Evolutionary conservation across 176 grass and related monocot genomes (phyloP), one percentile per base, ranked within the genome.

Genomic region (Thalia dealbata): DNA sequence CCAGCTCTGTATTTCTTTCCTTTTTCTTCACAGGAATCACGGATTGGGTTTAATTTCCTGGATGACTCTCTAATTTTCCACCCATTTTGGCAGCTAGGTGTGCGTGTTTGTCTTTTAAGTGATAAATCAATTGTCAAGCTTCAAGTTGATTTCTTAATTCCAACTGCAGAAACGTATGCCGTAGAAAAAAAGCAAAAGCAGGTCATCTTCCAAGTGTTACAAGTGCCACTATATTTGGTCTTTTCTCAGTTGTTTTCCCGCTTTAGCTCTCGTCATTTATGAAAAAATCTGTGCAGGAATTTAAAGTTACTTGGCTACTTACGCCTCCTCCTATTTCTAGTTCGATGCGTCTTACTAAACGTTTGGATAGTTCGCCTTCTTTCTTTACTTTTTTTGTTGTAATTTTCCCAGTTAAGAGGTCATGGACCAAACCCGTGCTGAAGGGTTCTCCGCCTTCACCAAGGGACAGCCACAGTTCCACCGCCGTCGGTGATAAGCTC

Each of bases 381-480:
- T 10, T 11, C 10, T 43, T 9, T 23, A 10, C 21, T 64, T 12
- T 64, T 30, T 30, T 64, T 52, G 13, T 19, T 70, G 1, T 48
- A 12, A 61, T 6, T 48, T 44, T 22, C 38, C 19, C 73, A 82
- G 80, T 50, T 45, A 61, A 32, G 14, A n/a, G 64, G 43, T 70
- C 38, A 25, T 82, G 80, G 80, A 82, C 48, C 16, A 82, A 75
- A 76, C 80, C 64, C 29, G 35, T 50, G 35, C 45, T 76, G 43
- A 69, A 27, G 26, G 73, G 72, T 32, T 42, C 27, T 75, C 63
- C 64, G 19, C 80, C 80, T 18, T 82, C 63, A 69, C 80, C 80
- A 27, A 82, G 80, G 80, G 64, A 68, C 26, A 82, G 73, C 64
- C 80, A 82, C 24, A 82, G 50, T 58, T 82, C 73, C 35, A 76